Evolutionary conservation across 2,329 filamentous ascomycete species (phyloP).

Genomic region (Xylaria sp.): DNA sequence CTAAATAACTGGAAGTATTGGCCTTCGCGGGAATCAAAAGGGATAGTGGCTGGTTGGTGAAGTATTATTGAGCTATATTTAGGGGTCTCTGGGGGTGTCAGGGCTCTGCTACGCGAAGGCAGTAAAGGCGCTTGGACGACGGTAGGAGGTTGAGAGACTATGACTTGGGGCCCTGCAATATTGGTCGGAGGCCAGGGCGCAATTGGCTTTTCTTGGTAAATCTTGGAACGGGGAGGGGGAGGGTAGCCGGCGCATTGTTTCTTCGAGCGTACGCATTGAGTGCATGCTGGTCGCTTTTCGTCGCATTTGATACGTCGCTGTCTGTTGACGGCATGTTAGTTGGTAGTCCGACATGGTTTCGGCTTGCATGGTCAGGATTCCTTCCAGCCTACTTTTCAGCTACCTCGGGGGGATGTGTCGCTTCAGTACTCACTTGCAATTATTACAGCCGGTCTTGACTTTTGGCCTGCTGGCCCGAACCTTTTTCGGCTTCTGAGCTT

Average conservation of each 20-base stretch:
- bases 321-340: slow-evolving; percentile 51
- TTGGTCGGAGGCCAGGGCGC: slow-evolving; percentile 42
- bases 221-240: slow-evolving; percentile 62
- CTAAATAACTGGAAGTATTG: slow-evolving; percentile 73
- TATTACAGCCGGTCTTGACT: slow-evolving; percentile 73
- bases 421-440: slow-evolving; percentile 71
- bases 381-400: background rate
- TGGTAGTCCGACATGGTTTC: slow-evolving; percentile 12
- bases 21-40: slow-evolving; percentile 63
- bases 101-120: slow-evolving; percentile 15
- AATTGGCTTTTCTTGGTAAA: slow-evolving; percentile 57
- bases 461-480: slow-evolving; percentile 67
- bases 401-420: slow-evolving; percentile 6
- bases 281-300: slow-evolving; percentile 69
- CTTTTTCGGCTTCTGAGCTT: slow-evolving; percentile 54
- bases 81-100: slow-evolving; percentile 53
- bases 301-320: slow-evolving; percentile 74
- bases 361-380: background rate
- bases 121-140: slow-evolving; percentile 2
- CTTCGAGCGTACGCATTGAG: slow-evolving; percentile 68
- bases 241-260: slow-evolving; percentile 71
- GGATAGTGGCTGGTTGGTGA: slow-evolving; percentile 60
- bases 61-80: slow-evolving; percentile 48
- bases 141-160: slow-evolving; percentile 26
- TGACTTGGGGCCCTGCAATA: slow-evolving; percentile 15